A percentile compares a stretch with the other conserved stretches of the same genome.
phyloP scores from a whole-genome alignment of 768 basidiomycete species.

The Floccularia luteovirens region DNA sequence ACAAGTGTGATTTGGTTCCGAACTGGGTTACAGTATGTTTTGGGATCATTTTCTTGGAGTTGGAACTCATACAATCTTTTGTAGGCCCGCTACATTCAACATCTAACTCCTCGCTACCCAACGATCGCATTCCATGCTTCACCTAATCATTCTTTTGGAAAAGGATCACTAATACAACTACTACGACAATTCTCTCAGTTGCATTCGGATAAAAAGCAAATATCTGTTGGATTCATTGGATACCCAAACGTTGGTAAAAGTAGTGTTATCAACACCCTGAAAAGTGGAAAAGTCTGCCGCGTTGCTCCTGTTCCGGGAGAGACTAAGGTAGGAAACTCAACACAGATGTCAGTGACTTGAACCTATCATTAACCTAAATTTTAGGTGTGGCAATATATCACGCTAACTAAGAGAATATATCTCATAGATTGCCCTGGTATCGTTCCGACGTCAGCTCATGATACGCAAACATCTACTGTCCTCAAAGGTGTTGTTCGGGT shows the following conservation, averaged over 20 bases:
- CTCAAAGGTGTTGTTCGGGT: slow-evolving; percentile 96
- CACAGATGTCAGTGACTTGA: slow-evolving; percentile 2
- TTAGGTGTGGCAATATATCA: slow-evolving; percentile 99
- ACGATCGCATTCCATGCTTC: slow-evolving; percentile 99
- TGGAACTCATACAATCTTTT: slow-evolving; percentile 4
- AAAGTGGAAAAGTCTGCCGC: slow-evolving; percentile 94
- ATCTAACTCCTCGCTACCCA: slow-evolving; percentile 89
- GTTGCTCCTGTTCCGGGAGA: slow-evolving; percentile 98
- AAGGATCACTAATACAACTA: slow-evolving; percentile 95
- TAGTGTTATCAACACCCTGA: slow-evolving; percentile 96
- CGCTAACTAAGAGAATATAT: slow-evolving; percentile 91
- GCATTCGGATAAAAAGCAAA: slow-evolving; percentile 98
- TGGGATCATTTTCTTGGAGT: slow-evolving; percentile 1
- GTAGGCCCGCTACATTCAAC: slow-evolving; percentile 92
- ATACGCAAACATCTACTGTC: slow-evolving; percentile 85
- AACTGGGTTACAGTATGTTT: slow-evolving; percentile 94
- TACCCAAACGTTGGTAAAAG: slow-evolving; percentile 99
- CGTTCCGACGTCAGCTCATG: slow-evolving; percentile 88
- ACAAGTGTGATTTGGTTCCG: slow-evolving; percentile 97
- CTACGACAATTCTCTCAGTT: slow-evolving; percentile 94
- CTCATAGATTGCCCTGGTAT: slow-evolving; percentile 99
- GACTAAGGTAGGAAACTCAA: slow-evolving; percentile 58
- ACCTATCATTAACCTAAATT: slow-evolving; percentile 12
- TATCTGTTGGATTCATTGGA: slow-evolving; percentile 95
- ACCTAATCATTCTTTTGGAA: slow-evolving; percentile 98